Conservation (phyloP, 148 eudicot species). For the Vaccinium corymbosum region DNA sequence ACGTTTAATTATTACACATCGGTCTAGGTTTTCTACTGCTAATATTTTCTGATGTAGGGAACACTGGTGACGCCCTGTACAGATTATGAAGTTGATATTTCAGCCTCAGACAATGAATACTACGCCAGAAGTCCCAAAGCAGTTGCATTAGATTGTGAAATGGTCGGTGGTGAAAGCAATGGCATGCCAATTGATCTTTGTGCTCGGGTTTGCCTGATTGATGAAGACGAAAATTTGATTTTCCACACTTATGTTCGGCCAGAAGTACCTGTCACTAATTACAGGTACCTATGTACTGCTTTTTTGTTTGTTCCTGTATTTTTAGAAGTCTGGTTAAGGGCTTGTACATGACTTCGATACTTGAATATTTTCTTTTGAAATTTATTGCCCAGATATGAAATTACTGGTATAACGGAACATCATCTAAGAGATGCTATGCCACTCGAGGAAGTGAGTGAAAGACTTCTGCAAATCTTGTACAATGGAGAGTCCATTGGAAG, state of each 20-base stretch:
- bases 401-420: constrained; percentile 65
- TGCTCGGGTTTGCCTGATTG: constrained; percentile 75
- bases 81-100: constrained; percentile 21
- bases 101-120: constrained; percentile 16
- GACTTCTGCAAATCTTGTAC: constrained; percentile 46
- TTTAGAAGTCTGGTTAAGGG: neutral
- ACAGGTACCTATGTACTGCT: constrained; percentile 43
- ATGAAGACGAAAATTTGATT: constrained; percentile 61
- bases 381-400: constrained; percentile 36
- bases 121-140: constrained; percentile 27
- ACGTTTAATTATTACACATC: neutral
- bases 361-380: neutral
- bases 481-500: constrained; percentile 69
- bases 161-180: constrained; percentile 90
- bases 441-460: constrained; percentile 57
- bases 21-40: neutral
- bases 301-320: neutral
- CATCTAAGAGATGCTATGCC: constrained; percentile 69
- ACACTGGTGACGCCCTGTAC: constrained; percentile 22
- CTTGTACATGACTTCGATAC: neutral
- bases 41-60: constrained; percentile 33
- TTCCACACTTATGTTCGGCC: constrained; percentile 74
- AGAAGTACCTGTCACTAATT: constrained; percentile 59
- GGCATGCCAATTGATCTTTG: constrained; percentile 60
- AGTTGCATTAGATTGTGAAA: constrained; percentile 71